phyloP scores from a whole-genome alignment of 768 basidiomycete species.

The Leccinellum luteum region DNA sequence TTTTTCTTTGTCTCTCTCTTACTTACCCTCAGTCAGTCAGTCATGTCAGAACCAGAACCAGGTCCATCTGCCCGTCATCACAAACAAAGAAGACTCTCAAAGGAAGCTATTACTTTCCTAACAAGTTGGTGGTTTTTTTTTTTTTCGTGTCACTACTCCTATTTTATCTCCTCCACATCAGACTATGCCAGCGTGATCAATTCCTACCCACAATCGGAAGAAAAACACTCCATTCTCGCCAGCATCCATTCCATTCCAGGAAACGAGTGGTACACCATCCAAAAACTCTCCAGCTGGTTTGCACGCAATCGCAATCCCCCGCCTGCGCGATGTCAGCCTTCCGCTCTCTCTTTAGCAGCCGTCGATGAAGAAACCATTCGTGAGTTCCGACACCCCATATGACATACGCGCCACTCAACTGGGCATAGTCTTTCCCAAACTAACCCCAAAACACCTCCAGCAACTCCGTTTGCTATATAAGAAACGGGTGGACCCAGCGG shows the following conservation, averaged over 20 bases:
- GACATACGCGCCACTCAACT: constrained; percentile 1
- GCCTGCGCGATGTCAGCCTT: background rate
- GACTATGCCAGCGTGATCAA: constrained; percentile 19
- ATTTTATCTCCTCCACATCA: constrained; percentile 1
- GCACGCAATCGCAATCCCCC: constrained; percentile 16
- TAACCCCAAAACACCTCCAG: constrained; percentile 21
- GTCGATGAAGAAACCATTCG: constrained; percentile 27
- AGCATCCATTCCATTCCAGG: constrained; percentile 20
- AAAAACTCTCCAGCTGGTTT: constrained; percentile 23
- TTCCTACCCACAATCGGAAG: constrained; percentile 7
- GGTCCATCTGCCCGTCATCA: background rate
- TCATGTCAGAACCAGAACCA: constrained; percentile 1
- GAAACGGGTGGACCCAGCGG: constrained; percentile 14
- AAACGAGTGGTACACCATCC: constrained; percentile 16
- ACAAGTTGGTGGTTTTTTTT: background rate
- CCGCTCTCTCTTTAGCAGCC: too few species aligned
- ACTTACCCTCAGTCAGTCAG: background rate
- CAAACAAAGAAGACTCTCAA: constrained; percentile 6
- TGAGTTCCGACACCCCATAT: constrained; percentile 11
- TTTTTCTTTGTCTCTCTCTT: background rate
- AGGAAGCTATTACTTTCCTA: constrained; percentile 3
- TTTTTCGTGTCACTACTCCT: background rate
- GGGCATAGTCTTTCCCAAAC: constrained; percentile 25
- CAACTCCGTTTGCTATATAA: constrained; percentile 21
- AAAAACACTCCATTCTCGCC: constrained; percentile 17